Base-by-base conservation (phyloP, 306 rosid genomes). In the Betula pendula region DNA sequence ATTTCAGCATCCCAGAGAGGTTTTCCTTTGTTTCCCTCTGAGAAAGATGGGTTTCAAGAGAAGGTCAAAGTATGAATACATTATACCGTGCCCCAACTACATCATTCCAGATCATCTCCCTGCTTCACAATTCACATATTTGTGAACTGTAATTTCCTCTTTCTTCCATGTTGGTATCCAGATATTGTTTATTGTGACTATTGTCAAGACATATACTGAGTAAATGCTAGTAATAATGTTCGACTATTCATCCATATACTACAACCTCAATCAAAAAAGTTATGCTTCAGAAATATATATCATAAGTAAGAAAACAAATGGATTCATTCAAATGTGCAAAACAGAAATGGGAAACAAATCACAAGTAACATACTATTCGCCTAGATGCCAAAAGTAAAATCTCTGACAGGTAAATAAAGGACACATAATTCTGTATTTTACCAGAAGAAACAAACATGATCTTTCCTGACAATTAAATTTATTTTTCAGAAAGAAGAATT, bases 341-440 rank as follows among this genome's bases (percentile, higher is more conserved):
- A 56, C 63, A 10, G 14, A 1, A 9, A 56, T 9, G 42, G 50
- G 68, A 71, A 52, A 74, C 42, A 56, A 48, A 59, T 77, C 73
- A 51, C 35, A 63, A 68, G 60, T 19, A 59, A 67, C 31, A 72
- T 47, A 20, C 25, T 7, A 29, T 16, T 58, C 56, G 63, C 49
- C 71, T 53, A 52, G 70, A 47, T 72, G 11, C n/a, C 50, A 58
- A 76, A 71, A 56, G 49, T 56, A 73, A 38, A 68, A 42, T 65
- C 67, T 33, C 71, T 62, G 71, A 73, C 44, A 80, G 16, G 49
- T 10, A 42, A 47, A 76, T 44, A 20, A 70, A 56, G 51, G 22
- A 62, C 68, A 63, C 71, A 65, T 44, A 69, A 76, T 50, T 59
- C 49, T 40, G 42, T 5, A 68, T 42, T 75, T 17, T 75, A 6